These are phyloP conservation scores for Ustilago cynodontis DNA, from an alignment of 1,284 basidiomycete species.

Conservation along the genomic window DNA sequence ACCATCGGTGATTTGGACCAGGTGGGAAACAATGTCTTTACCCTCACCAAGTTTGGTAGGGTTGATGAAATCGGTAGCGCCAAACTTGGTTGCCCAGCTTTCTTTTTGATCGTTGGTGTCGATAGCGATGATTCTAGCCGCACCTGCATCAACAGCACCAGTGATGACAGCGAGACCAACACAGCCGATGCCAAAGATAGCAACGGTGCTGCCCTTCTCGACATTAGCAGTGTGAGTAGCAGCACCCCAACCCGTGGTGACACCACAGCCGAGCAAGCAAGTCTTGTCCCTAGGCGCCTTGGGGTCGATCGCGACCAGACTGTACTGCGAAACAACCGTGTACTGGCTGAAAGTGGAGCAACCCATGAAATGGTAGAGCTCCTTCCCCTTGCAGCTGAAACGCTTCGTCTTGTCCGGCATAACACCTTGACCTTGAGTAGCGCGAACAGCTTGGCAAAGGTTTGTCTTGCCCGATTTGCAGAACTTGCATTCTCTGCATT, in stretches of 20 bases:
- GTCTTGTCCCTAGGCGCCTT: constrained; percentile 92
- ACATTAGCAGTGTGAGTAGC: constrained; percentile 76
- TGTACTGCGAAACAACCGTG: constrained; percentile 97
- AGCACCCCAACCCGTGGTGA: constrained; percentile 96
- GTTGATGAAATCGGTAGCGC: constrained; percentile 97
- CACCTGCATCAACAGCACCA: constrained; percentile 82
- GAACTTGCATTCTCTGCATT: constrained; percentile 74
- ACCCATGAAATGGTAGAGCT: constrained; percentile 96
- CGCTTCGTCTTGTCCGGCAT: constrained; percentile 95
- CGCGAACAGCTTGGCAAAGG: constrained; percentile 77
- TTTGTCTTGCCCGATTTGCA: constrained; percentile 99
- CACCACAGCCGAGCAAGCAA: constrained; percentile 92
- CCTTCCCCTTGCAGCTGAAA: constrained; percentile 89
- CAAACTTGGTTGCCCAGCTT: constrained; percentile 88
- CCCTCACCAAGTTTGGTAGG: constrained; percentile 77
- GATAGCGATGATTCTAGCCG: constrained; percentile 89
- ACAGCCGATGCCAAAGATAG: constrained; percentile 94
- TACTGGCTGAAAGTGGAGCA: constrained; percentile 98
- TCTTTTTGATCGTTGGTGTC: constrained; percentile 89
- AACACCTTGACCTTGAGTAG: constrained; percentile 93
- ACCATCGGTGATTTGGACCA: constrained; percentile 94
- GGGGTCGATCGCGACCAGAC: constrained; percentile 88
- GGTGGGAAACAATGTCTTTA: constrained; percentile 82
- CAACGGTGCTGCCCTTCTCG: constrained; percentile 79
- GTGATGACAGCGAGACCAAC: constrained; percentile 87